phyloP scores from a whole-genome alignment of 805 yeast genomes.

The Lipomyces kockii region DNA sequence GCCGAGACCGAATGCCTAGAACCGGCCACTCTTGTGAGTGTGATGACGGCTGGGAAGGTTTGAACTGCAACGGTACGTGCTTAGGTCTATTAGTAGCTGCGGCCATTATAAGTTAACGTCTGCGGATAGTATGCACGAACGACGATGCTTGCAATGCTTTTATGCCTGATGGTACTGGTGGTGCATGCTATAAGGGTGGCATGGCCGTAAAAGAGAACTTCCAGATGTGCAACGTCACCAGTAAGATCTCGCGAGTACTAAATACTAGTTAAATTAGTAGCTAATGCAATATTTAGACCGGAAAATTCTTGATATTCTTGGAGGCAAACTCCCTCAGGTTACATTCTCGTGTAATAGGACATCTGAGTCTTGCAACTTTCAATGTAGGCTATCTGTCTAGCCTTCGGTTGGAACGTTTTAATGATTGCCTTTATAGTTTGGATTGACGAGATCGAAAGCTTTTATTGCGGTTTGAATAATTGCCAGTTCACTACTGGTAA shows the following conservation, averaged over 20 bases:
- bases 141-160: constrained; percentile 83
- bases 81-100: neutral
- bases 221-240: constrained; percentile 95
- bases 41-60: constrained; percentile 87
- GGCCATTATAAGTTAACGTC: neutral
- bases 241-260: constrained; percentile 40
- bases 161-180: constrained; percentile 82
- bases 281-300: constrained; percentile 42
- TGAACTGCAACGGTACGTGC: constrained; percentile 68
- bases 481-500: constrained; percentile 75
- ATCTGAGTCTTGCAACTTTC: constrained; percentile 75
- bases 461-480: constrained; percentile 79
- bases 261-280: neutral
- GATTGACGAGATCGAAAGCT: constrained; percentile 89
- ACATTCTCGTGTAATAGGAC: constrained; percentile 85
- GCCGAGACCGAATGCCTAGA: constrained; percentile 61
- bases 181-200: constrained; percentile 89
- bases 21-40: constrained; percentile 67
- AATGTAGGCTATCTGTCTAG: constrained; percentile 48
- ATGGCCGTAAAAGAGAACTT: constrained; percentile 76
- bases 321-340: constrained; percentile 86
- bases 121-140: constrained; percentile 58
- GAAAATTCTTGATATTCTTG: constrained; percentile 78
- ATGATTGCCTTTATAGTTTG: constrained; percentile 53
- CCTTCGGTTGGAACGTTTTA: no score